These are phyloP conservation scores for Ceraceosorus guamensis DNA, from an alignment of 1,284 basidiomycete genomes.

Conservation along the genomic window DNA sequence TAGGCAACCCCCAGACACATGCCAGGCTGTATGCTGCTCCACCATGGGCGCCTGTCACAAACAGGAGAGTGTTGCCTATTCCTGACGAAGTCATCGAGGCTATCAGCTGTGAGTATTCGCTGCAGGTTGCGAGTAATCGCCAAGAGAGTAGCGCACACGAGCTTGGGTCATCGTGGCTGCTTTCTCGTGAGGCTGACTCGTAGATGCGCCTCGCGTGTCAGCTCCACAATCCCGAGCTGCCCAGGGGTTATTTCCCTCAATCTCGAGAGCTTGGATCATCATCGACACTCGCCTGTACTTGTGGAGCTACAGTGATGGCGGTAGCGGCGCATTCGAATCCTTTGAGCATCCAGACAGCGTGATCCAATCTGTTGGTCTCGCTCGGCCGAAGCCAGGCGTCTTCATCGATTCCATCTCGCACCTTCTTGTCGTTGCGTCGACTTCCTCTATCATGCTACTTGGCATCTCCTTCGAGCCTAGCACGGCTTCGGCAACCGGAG, in stretches of 20 bases:
- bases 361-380: slow-evolving; percentile 60
- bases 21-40: slow-evolving; percentile 9
- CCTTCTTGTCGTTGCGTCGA: slow-evolving; percentile 83
- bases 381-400: slow-evolving; percentile 54
- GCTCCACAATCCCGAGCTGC: slow-evolving; percentile 4
- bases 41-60: slow-evolving; percentile 10
- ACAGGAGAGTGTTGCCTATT: slow-evolving; percentile 6
- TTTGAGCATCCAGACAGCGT: slow-evolving; percentile 86
- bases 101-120: neutral
- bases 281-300: slow-evolving; percentile 90
- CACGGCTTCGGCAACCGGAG: slow-evolving; percentile 25
- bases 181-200: too few species aligned
- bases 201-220: too few species aligned
- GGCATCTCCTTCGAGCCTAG: slow-evolving; percentile 60
- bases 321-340: slow-evolving; percentile 72
- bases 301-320: slow-evolving; percentile 91
- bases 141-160: neutral
- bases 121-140: neutral
- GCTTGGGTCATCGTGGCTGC: too few species aligned
- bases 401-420: slow-evolving; percentile 89
- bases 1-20: slow-evolving; percentile 10
- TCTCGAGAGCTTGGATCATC: slow-evolving; percentile 90
- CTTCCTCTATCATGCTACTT: slow-evolving; percentile 72
- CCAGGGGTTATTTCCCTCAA: slow-evolving; percentile 76
- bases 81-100: slow-evolving; percentile 19